phyloP scores from a whole-genome alignment of 352 stramenopile genomes.

The Globisporangium paddicum region DNA sequence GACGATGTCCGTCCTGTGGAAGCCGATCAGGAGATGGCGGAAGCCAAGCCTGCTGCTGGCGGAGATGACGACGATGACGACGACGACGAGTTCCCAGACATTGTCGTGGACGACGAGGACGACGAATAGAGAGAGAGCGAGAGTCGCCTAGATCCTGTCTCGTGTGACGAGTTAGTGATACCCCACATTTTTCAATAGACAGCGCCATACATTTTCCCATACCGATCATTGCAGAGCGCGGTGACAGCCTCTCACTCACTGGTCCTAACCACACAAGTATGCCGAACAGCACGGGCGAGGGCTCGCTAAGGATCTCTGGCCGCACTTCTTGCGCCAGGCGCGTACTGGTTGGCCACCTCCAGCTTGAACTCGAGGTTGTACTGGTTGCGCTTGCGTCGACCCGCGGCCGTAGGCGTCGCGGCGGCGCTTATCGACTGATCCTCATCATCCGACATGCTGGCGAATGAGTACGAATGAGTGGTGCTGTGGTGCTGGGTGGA shows the following conservation, averaged over 20 bases:
- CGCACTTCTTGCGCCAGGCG: no score
- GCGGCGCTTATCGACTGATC: no score
- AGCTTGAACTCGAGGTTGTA: constrained; percentile 24
- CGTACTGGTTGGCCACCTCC: constrained; percentile 14
- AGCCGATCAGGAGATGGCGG: neutral
- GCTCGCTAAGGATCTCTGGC: no score
- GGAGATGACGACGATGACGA: constrained; percentile 27
- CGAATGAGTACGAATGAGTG: no score
- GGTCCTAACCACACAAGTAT: no score
- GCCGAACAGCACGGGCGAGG: no score
- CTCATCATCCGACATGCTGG: neutral
- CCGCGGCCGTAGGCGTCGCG: neutral
- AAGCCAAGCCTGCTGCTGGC: neutral
- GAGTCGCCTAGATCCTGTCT: no score
- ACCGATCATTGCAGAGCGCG: no score
- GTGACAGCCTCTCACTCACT: no score
- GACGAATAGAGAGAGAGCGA: constrained; percentile 25
- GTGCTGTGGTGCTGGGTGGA: no score
- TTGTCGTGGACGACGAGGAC: constrained; percentile 69
- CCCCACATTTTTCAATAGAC: neutral
- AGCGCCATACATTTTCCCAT: neutral
- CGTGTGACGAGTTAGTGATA: no score
- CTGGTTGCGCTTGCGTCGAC: constrained; percentile 14
- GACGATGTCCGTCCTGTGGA: constrained; percentile 8
- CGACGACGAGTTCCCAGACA: constrained; percentile 81